A percentile compares a stretch with the other conserved stretches of the same genome.
Conservation (phyloP, 1,284 basidiomycete genomes). For the Schizophyllum amplum region DNA sequence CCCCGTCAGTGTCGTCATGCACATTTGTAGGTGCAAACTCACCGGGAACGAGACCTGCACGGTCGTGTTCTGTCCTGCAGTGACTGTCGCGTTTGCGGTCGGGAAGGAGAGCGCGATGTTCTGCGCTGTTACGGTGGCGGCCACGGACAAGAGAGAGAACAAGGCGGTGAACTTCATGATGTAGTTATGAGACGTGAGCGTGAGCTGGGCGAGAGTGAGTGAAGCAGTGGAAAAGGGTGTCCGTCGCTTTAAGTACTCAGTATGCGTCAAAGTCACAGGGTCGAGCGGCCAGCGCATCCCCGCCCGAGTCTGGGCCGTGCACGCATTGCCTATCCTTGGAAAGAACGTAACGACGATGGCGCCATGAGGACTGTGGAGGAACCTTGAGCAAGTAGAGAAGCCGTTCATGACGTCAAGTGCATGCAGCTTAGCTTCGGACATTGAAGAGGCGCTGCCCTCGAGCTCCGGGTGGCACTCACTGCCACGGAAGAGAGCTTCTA, state of each 20-base stretch:
- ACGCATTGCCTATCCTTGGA: too few relatives aligned
- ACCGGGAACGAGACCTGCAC: conserved; percentile 10
- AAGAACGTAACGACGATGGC: too few relatives aligned
- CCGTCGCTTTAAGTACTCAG: background rate
- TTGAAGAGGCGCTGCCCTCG: too few relatives aligned
- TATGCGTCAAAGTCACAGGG: background rate
- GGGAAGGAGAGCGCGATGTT: conserved; percentile 7
- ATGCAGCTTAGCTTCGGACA: too few relatives aligned
- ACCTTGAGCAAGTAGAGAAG: too few relatives aligned
- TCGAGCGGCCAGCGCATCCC: too few relatives aligned
- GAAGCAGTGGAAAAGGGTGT: background rate
- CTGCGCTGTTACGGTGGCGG: conserved; percentile 6
- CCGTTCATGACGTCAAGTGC: too few relatives aligned
- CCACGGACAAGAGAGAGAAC: conserved; percentile 1
- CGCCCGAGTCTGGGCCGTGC: too few relatives aligned
- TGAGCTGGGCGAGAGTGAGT: background rate
- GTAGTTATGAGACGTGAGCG: background rate
- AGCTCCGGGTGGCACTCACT: too few relatives aligned
- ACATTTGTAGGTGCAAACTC: conserved; percentile 5
- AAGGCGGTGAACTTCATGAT: conserved; percentile 7
- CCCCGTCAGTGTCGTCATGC: background rate
- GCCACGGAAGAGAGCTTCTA: background rate
- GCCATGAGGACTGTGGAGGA: too few relatives aligned
- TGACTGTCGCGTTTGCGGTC: background rate
- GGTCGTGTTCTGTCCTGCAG: conserved; percentile 7